Evolutionary conservation across 2,329 filamentous ascomycete species (phyloP).

Genomic region (Daldinia eschscholtzii): DNA sequence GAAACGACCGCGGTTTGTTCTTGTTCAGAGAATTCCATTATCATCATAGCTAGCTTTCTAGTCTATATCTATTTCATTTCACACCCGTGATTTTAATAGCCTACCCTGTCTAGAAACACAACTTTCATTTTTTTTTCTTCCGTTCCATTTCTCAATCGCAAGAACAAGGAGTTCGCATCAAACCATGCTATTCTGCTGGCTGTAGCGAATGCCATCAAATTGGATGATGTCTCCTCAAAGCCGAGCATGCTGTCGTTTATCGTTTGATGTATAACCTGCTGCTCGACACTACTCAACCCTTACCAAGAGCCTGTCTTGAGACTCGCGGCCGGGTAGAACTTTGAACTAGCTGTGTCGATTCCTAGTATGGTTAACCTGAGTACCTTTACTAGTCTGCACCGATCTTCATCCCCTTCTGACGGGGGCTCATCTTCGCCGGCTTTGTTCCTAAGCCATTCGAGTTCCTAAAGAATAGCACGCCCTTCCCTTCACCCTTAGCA

Average conservation of each 20-base stretch:
- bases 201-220: not conserved
- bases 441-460: slow-evolving; percentile 82
- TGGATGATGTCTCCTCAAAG: not conserved
- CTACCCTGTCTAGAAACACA: not conserved
- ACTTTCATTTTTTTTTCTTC: not conserved
- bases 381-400: slow-evolving; percentile 26
- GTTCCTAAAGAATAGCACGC: slow-evolving; percentile 96
- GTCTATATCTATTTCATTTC: slow-evolving; percentile 8
- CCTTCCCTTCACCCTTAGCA: slow-evolving; percentile 82
- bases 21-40: not conserved
- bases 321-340: not conserved
- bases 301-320: not conserved
- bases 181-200: not conserved
- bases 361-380: not conserved
- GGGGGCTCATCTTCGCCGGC: slow-evolving; percentile 53
- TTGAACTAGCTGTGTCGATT: not conserved
- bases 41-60: slow-evolving; percentile 6
- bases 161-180: not conserved
- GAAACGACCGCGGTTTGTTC: not conserved
- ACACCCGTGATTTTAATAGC: not conserved
- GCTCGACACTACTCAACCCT: slow-evolving; percentile 17
- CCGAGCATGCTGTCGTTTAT: not conserved
- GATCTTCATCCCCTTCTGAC: slow-evolving; percentile 28
- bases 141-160: not conserved
- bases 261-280: not conserved